A percentile compares a stretch with the other conserved stretches of the same genome.
Conservation (phyloP, 2,329 filamentous ascomycete genomes). For the Fusarium clavum region DNA sequence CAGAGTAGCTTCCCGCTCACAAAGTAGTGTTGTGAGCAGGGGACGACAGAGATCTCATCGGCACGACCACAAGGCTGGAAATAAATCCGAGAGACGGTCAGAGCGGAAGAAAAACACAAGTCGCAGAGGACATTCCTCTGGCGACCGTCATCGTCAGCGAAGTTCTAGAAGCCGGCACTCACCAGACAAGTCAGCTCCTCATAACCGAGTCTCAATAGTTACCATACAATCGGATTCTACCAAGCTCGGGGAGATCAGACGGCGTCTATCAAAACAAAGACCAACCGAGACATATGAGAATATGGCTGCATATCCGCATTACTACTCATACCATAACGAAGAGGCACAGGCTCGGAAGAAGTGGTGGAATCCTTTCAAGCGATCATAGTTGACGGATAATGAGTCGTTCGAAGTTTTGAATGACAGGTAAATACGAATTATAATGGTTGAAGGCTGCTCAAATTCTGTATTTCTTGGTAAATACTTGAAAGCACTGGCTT, state of each 20-base stretch:
- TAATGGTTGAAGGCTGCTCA: not conserved
- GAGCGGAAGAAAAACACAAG: conserved; percentile 22
- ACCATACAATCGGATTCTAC: conserved; percentile 59
- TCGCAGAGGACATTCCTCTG: conserved; percentile 10
- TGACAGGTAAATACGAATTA: not conserved
- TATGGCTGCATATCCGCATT: conserved; percentile 39
- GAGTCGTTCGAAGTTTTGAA: not conserved
- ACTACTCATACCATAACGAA: conserved; percentile 24
- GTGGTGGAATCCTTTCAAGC: conserved; percentile 41
- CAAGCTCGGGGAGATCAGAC: conserved; percentile 57
- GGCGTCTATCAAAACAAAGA: conserved; percentile 34
- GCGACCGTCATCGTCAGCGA: conserved; percentile 20
- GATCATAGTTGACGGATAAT: not conserved
- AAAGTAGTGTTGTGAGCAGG: conserved; percentile 34
- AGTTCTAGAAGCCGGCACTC: conserved; percentile 8
- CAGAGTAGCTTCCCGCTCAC: conserved; percentile 43
- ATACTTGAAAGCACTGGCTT: not conserved
- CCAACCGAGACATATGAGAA: not conserved
- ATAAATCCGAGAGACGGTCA: conserved; percentile 16
- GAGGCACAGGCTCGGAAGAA: conserved; percentile 32
- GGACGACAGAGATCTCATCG: conserved; percentile 31
- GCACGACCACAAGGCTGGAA: conserved; percentile 17
- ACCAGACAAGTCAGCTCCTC: conserved; percentile 5
- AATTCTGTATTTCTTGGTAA: not conserved
- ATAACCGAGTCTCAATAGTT: conserved; percentile 45